These are phyloP conservation scores for Vitellaria paradoxa DNA, from an alignment of 179 eudicot species.

Conservation along the genomic window DNA sequence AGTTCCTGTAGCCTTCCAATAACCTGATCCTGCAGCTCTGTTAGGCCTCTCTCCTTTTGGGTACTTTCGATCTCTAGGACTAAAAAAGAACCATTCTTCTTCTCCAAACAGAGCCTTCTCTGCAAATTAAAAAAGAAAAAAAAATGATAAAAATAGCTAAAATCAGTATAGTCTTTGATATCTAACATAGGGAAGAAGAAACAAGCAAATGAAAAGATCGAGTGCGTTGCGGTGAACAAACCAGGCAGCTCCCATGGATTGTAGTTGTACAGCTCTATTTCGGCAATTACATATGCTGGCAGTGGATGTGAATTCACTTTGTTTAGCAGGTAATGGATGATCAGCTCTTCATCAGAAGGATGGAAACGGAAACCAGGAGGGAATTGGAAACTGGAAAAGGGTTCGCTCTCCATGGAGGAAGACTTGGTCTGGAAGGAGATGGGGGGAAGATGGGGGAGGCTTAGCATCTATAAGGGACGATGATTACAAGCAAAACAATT, in stretches of 20 bases:
- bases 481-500: conserved; percentile 5
- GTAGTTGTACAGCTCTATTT: conserved; percentile 18
- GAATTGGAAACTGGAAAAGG: not conserved
- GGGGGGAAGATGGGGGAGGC: not conserved
- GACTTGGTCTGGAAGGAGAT: not conserved
- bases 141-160: not conserved
- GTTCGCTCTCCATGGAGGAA: conserved; percentile 8
- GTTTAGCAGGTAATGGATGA: conserved; percentile 15
- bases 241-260: conserved; percentile 20
- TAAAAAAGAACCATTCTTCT: conserved; percentile 19
- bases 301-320: conserved; percentile 15
- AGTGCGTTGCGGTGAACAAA: not conserved
- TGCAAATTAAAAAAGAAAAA: not conserved
- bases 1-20: conserved; percentile 21
- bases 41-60: conserved; percentile 19
- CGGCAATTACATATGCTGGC: conserved; percentile 16
- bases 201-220: too few species aligned
- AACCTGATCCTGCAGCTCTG: conserved; percentile 12
- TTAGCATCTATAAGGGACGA: not conserved
- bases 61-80: conserved; percentile 19
- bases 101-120: conserved; percentile 20
- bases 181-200: not conserved
- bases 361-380: conserved; percentile 20
- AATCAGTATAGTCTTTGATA: not conserved
- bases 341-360: conserved; percentile 19